Evolutionary conservation across 345 rosid species (phyloP).

Genomic region (Cardamine occulta): DNA sequence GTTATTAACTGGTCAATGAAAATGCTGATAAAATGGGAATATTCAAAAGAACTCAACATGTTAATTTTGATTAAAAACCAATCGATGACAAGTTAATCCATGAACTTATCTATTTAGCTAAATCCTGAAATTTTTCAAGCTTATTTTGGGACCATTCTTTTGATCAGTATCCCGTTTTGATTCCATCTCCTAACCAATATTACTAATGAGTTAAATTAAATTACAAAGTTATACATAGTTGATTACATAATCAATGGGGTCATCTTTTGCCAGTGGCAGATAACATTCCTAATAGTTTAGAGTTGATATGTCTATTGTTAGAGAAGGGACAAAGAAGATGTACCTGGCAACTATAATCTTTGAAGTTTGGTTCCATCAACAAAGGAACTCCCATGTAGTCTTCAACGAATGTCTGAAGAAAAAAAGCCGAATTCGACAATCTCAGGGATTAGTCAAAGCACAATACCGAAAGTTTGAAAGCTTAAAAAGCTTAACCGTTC

Average conservation of each 20-base stretch:
- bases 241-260: neutral
- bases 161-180: too few relatives aligned
- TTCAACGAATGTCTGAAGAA: constrained; percentile 67
- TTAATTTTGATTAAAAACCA: neutral
- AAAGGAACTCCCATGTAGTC: constrained; percentile 88
- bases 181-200: neutral
- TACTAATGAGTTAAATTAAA: neutral
- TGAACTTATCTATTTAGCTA: neutral
- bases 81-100: neutral
- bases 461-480: neutral
- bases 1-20: neutral
- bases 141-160: too few relatives aligned
- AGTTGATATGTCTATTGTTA: neutral
- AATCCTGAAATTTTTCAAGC: neutral
- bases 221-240: neutral
- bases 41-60: neutral
- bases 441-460: neutral
- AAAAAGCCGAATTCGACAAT: neutral
- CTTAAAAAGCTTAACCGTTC: neutral
- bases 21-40: neutral
- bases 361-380: constrained; percentile 90
- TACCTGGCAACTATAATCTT: constrained; percentile 91
- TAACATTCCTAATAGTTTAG: neutral
- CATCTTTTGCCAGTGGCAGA: too few relatives aligned
- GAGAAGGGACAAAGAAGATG: neutral